Conservation (phyloP, 2,329 filamentous ascomycete genomes). For the Pezicula radicicola region DNA sequence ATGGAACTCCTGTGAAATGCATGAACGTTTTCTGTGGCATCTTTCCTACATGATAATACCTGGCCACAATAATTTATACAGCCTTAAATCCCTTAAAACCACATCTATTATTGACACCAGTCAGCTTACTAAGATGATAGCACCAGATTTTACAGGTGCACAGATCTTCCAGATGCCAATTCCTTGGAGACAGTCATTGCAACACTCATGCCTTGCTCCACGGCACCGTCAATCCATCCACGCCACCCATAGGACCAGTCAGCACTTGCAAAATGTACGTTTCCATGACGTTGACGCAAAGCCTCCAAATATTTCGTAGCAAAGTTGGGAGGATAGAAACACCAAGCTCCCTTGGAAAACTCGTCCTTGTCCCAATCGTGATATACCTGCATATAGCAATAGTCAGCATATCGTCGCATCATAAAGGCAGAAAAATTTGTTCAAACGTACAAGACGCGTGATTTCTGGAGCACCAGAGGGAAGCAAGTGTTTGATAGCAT, state of each 20-base stretch:
- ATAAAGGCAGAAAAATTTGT: not conserved
- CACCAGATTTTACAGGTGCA: not conserved
- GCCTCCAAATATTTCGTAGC: slow-evolving; percentile 19
- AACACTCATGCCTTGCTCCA: slow-evolving; percentile 23
- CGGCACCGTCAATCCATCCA: slow-evolving; percentile 32
- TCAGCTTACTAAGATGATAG: not conserved
- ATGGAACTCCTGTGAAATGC: no score
- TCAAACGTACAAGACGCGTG: not conserved
- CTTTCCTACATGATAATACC: no score
- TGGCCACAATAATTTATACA: no score
- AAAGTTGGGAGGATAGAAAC: slow-evolving; percentile 11
- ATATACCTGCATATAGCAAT: not conserved
- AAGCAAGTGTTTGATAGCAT: not conserved
- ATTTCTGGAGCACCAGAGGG: not conserved
- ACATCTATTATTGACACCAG: not conserved
- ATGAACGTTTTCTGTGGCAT: no score
- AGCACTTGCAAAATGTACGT: slow-evolving; percentile 28
- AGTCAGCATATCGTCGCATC: not conserved
- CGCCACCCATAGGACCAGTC: slow-evolving; percentile 33
- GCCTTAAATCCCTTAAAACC: no score
- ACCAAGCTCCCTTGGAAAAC: slow-evolving; percentile 27
- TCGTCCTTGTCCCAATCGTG: slow-evolving; percentile 20
- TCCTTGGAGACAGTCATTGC: not conserved
- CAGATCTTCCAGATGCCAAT: not conserved
- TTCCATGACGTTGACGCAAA: slow-evolving; percentile 25